Evolutionary conservation across 352 stramenopile genomes (phyloP).

Genomic region (Globisporangium spiculum): DNA sequence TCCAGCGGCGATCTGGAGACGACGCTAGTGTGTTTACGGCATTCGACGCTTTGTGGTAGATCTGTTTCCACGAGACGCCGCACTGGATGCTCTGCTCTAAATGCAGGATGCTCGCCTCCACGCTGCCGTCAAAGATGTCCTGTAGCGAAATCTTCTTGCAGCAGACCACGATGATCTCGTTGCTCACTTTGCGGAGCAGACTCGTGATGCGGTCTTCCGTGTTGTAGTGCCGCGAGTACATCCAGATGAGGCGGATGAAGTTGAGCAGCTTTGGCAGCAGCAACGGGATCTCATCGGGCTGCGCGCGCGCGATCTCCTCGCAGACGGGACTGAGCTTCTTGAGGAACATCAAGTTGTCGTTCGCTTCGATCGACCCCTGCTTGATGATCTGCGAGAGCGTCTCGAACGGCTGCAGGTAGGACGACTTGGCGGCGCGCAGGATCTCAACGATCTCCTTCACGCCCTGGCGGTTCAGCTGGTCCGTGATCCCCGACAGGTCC

Average conservation of each 20-base stretch:
- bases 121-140: conserved; percentile 93
- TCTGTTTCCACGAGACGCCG: conserved; percentile 91
- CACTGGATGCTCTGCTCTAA: conserved; percentile 92
- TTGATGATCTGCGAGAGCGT: conserved; percentile 92
- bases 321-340: conserved; percentile 90
- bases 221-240: conserved; percentile 93
- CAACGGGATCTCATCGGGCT: conserved; percentile 87
- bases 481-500: conserved; percentile 92
- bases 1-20: conserved; percentile 68
- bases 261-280: conserved; percentile 91
- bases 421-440: conserved; percentile 87
- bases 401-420: conserved; percentile 92
- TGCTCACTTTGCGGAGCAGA: conserved; percentile 93
- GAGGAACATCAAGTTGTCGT: conserved; percentile 95
- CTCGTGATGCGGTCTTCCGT: conserved; percentile 92
- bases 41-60: conserved; percentile 65
- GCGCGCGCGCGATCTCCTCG: conserved; percentile 80
- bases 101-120: conserved; percentile 83
- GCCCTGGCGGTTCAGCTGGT: conserved; percentile 89
- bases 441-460: conserved; percentile 91
- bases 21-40: conserved; percentile 59
- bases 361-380: conserved; percentile 88
- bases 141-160: conserved; percentile 85
- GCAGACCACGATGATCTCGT: conserved; percentile 92
- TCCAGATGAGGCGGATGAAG: conserved; percentile 94